These are phyloP conservation scores for Pigoraptor vietnamica DNA, from an alignment of 78 protist species.

Conservation along the genomic window DNA sequence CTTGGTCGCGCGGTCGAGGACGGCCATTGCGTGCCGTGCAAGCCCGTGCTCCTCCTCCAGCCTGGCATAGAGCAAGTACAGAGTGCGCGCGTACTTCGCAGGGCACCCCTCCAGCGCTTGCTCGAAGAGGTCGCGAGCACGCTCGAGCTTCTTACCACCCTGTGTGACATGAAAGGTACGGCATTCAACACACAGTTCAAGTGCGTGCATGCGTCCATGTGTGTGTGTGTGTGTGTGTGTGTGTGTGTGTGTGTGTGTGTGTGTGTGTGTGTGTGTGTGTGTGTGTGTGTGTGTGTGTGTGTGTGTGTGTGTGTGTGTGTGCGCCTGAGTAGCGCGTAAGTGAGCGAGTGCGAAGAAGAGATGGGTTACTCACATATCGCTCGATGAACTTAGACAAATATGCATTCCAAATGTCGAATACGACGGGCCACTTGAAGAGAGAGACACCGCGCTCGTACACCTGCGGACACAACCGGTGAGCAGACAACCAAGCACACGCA, in stretches of 20 bases:
- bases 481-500: background rate
- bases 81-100: constrained; percentile 28
- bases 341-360: too few species aligned
- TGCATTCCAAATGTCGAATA: constrained; percentile 78
- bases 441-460: constrained; percentile 81
- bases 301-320: too few species aligned
- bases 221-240: too few species aligned
- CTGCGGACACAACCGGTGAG: background rate
- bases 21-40: constrained; percentile 84
- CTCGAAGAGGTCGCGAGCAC: constrained; percentile 94
- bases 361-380: constrained; percentile 66
- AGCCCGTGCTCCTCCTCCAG: constrained; percentile 84
- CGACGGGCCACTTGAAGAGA: constrained; percentile 82
- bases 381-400: constrained; percentile 83
- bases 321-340: too few species aligned
- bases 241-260: too few species aligned
- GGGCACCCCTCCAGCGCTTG: constrained; percentile 79
- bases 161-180: too few species aligned
- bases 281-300: too few species aligned
- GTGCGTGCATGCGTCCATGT: too few species aligned
- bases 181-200: too few species aligned
- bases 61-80: constrained; percentile 65
- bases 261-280: too few species aligned
- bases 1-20: constrained; percentile 79
- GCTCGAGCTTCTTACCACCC: constrained; percentile 81